Base-by-base conservation (phyloP, 2,329 filamentous ascomycete species). In the Monosporascus ibericus region DNA sequence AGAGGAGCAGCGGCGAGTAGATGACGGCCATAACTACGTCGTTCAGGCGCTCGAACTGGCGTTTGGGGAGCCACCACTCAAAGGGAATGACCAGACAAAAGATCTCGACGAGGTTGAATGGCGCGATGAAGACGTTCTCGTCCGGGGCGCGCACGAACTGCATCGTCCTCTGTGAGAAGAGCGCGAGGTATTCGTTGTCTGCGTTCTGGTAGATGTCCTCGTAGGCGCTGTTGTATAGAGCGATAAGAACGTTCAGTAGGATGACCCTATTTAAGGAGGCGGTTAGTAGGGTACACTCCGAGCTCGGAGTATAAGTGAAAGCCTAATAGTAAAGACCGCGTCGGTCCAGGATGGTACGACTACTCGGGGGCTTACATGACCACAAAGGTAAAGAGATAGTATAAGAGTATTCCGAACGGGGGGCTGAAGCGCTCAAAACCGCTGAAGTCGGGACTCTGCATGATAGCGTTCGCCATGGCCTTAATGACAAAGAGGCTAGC, bases 311-410 rank as follows among this genome's bases (percentile, higher is more conserved):
- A 17, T 7, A 34, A 34, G 30, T 5, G 30, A 14, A 34, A 14
- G 30, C 30, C 30, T 34, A 34, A 14, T 34, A 34, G 30, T 14
- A 5, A 5, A 11, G 30, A 34, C 30, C 30, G 30, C 30, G 30
- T 34, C 9, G 30, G 30, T 11, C 11, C 30, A 34, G 11, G 9
- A 34, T 34, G 30, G 30, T 34, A 34, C 2, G 14, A 34, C 11
- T 17, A 18, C 38, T 20, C 20, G 25, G 42, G 22, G 3, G 54
- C 75, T 60, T 62, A 94, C 92, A 96, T 96, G 64, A 99, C 88
- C 39, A 97, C 86, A 65, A 99, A 99, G 18, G 92, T 95, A 70
- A 96, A 99, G 66, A 95, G 82, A 74, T 99, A 99, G 75, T 99
- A 99, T 9, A 99, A 85, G 34, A 96, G 88, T 48, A 96, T 81